A percentile compares a stretch with the other conserved stretches of the same genome.
Conservation (phyloP, 257 asterid genomes). For the Cruciata laevipes region DNA sequence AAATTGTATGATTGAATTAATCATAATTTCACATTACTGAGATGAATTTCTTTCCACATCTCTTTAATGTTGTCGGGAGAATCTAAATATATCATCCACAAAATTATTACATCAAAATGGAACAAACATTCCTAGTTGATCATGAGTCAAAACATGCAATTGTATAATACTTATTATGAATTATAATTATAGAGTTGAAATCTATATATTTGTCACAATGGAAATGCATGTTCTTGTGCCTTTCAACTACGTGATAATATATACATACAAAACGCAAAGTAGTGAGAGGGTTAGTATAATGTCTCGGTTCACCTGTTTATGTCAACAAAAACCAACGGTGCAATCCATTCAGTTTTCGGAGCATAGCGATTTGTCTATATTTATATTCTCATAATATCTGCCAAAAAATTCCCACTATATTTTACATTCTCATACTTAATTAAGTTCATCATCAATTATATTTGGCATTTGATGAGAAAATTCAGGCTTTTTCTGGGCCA, state of each 20-base stretch:
- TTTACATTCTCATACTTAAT: too few relatives aligned
- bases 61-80: too few relatives aligned
- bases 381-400: background rate
- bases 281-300: background rate
- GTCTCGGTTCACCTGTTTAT: background rate
- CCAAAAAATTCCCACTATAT: background rate
- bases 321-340: background rate
- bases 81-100: too few relatives aligned
- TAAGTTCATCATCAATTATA: too few relatives aligned
- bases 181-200: background rate
- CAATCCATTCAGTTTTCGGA: background rate
- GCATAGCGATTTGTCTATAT: background rate
- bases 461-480: background rate
- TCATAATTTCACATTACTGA: too few relatives aligned
- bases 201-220: background rate
- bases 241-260: background rate
- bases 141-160: background rate
- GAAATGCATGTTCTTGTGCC: background rate
- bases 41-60: too few relatives aligned
- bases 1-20: too few relatives aligned
- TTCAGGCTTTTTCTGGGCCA: background rate
- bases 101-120: too few relatives aligned
- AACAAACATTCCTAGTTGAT: background rate
- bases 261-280: background rate
- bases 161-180: background rate